Conservation (phyloP, 345 rosid species). For the Turritis glabra region DNA sequence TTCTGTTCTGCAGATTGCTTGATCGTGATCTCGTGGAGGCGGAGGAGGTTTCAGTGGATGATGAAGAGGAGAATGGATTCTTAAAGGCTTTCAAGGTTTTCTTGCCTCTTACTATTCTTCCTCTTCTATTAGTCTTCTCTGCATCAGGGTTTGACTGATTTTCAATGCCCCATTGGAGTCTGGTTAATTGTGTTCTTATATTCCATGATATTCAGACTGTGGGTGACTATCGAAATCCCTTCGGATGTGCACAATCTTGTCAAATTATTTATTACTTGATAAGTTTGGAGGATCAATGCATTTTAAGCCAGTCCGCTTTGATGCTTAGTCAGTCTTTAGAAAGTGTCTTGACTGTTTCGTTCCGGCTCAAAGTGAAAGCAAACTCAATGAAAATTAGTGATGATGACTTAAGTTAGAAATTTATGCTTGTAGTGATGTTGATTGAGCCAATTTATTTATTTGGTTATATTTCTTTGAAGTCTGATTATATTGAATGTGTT, state of each 20-base stretch:
- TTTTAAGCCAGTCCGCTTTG: not conserved
- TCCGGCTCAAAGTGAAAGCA: not conserved
- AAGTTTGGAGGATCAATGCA: conserved; percentile 13
- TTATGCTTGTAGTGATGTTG: conserved; percentile 9
- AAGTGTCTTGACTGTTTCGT: conserved; percentile 4
- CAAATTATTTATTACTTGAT: not conserved
- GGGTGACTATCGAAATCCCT: not conserved
- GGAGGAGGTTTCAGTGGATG: conserved; percentile 87
- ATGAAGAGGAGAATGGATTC: conserved; percentile 95
- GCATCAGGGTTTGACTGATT: not conserved
- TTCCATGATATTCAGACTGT: not conserved
- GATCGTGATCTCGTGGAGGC: conserved; percentile 81
- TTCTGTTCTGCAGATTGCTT: conserved; percentile 62
- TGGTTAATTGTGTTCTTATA: conserved; percentile 7
- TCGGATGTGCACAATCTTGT: conserved; percentile 1
- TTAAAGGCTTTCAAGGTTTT: conserved; percentile 97
- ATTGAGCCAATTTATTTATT: conserved; percentile 9
- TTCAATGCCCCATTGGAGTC: not conserved
- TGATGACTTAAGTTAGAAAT: not conserved
- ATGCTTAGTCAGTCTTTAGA: not conserved
- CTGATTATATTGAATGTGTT: not conserved
- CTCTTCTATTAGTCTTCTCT: conserved; percentile 10
- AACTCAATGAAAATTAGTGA: not conserved
- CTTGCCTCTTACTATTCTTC: conserved; percentile 1
- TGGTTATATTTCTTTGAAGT: conserved; percentile 6